Evolutionary conservation across 2,329 filamentous ascomycete species (phyloP).

Genomic region (Claviceps digitariae): DNA sequence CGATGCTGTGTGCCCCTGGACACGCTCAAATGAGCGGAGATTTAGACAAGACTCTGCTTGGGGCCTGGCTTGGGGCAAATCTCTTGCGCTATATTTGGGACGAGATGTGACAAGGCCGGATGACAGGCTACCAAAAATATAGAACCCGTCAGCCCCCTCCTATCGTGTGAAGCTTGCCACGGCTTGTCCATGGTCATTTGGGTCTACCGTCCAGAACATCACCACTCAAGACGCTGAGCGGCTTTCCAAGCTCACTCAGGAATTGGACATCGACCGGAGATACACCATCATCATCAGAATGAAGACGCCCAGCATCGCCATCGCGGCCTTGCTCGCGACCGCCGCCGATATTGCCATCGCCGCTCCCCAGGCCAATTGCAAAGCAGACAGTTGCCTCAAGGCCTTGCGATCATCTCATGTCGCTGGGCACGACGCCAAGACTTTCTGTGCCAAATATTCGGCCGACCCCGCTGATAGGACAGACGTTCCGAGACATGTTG

Average conservation of each 20-base stretch:
- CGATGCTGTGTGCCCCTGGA: not conserved
- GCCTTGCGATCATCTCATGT: conserved; percentile 6
- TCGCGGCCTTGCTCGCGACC: conserved; percentile 1
- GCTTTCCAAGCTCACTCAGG: not conserved
- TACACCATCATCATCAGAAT: not conserved
- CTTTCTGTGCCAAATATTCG: not conserved
- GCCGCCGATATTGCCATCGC: not conserved
- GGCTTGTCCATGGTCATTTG: not conserved
- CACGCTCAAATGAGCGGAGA: not conserved
- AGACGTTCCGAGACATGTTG: not conserved
- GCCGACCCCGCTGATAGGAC: conserved; percentile 10
- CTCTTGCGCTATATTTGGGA: not conserved
- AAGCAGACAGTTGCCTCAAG: conserved; percentile 24
- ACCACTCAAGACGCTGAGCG: not conserved
- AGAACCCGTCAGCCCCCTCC: not conserved
- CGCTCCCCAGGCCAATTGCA: conserved; percentile 4
- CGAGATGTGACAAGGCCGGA: not conserved
- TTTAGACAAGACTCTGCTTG: not conserved
- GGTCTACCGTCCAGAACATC: not conserved
- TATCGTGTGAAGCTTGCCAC: not conserved
- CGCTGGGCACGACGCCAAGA: not conserved
- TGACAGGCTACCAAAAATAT: not conserved
- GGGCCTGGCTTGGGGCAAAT: not conserved
- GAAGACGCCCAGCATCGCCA: not conserved
- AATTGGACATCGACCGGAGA: not conserved